Evolutionary conservation across 129 eudicot species (phyloP), one percentile per base, ranked within the genome.

Genomic region (Flaveria robusta): DNA sequence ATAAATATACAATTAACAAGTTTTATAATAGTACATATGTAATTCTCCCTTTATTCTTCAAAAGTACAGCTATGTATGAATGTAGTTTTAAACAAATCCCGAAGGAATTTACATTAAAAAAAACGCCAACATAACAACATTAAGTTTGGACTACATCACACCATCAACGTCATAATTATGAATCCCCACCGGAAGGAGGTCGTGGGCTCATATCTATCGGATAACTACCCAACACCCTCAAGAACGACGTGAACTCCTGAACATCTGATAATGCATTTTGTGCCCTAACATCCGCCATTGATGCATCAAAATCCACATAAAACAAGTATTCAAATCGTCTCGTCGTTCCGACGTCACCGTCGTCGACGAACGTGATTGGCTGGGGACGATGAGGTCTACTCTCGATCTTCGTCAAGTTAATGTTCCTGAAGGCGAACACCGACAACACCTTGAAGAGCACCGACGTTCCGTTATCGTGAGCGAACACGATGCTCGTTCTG

Each of bases 191-290:
- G 19, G 55, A 49, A 49, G 55, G 7, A 49, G 18, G 15, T 19
- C 96, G 90, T 3, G 97, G 98, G 23, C 96, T 84, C 97, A 93
- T 90, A 23, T 93, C 97, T 84, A 90, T 88, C 3, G 98, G 98
- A 66, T 90, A 93, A 56, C 98, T 93, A 37, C 98, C 98, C 82
- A 93, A 78, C 34, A 93, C 98, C 88, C 98, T 82, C 81, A 93
- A 78, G 78, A 93, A 93, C 3, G 96, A 81, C 1, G 98, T 90
- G 85, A 88, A 93, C 47, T 93, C 98, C 77, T 90, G 96, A 39
- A 93, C 95, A 74, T 93, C 98, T 1, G 91, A 92, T 6, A 90
- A 62, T 0, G 98, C 98, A 39, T 93, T 93, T 67, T 93, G 97
- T 0, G 98, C 98, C 69, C 98, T 80, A 7, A 85, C 88, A 14